Percentiles rank a stretch among this genome's conserved stretches.
phyloP scores from a whole-genome alignment of 2,329 filamentous ascomycete species.

The Trichoderma arundinaceum region DNA sequence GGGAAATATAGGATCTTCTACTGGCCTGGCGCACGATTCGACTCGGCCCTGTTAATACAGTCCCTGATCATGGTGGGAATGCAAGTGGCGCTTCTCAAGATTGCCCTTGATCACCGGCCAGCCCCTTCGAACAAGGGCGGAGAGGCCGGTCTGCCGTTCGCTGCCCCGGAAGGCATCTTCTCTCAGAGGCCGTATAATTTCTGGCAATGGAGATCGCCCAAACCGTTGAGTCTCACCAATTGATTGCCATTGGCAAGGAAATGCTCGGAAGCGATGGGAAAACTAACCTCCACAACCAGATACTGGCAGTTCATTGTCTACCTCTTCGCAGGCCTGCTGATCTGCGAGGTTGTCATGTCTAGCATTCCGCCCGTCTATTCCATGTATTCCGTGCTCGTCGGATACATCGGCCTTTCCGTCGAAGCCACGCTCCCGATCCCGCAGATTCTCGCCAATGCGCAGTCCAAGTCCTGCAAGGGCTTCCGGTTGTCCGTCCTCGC shows the following conservation, averaged over 20 bases:
- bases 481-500: slow-evolving; percentile 77
- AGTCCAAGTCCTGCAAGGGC: slow-evolving; percentile 73
- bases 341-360: slow-evolving; percentile 70
- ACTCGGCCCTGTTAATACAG: slow-evolving; percentile 67
- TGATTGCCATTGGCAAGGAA: neutral
- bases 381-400: slow-evolving; percentile 70
- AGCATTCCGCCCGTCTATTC: slow-evolving; percentile 63
- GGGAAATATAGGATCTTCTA: slow-evolving; percentile 64
- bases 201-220: slow-evolving; percentile 79
- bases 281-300: slow-evolving; percentile 44
- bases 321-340: slow-evolving; percentile 65
- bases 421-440: slow-evolving; percentile 84
- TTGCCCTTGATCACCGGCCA: slow-evolving; percentile 71
- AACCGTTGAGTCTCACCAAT: slow-evolving; percentile 57
- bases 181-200: slow-evolving; percentile 73
- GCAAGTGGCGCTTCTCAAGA: slow-evolving; percentile 67
- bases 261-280: neutral
- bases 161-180: slow-evolving; percentile 49
- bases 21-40: slow-evolving; percentile 70
- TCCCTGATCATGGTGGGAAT: slow-evolving; percentile 69
- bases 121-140: slow-evolving; percentile 64
- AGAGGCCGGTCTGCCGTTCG: slow-evolving; percentile 67
- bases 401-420: slow-evolving; percentile 75
- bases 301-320: slow-evolving; percentile 82
- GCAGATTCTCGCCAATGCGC: slow-evolving; percentile 74